These are phyloP conservation scores for Coniosporium tulheliwenetii DNA, from an alignment of 2,329 filamentous ascomycete species.

Conservation along the genomic window DNA sequence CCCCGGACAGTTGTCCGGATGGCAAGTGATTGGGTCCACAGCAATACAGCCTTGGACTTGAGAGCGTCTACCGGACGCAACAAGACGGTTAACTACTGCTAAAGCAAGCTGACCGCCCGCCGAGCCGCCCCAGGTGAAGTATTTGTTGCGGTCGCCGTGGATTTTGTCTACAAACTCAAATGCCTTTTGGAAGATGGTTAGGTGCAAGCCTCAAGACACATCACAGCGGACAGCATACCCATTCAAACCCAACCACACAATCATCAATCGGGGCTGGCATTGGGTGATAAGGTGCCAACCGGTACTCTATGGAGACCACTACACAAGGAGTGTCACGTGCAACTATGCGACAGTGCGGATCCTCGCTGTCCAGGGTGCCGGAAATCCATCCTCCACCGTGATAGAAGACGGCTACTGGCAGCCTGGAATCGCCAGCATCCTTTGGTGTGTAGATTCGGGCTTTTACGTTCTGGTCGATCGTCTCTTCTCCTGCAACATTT, in stretches of 20 bases:
- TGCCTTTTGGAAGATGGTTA: not conserved
- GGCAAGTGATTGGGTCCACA: constrained; percentile 4
- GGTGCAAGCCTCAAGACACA: not conserved
- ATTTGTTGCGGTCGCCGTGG: constrained; percentile 2
- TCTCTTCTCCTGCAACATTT: no score
- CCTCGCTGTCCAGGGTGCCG: constrained; percentile 20
- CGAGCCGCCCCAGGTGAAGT: constrained; percentile 6
- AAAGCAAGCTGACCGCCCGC: constrained; percentile 7
- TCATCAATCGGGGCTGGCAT: constrained; percentile 16
- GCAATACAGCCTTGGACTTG: constrained; percentile 3
- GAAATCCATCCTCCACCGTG: constrained; percentile 21
- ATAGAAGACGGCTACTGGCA: constrained; percentile 19
- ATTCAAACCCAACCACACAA: constrained; percentile 3
- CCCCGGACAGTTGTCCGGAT: constrained; percentile 3
- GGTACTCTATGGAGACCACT: constrained; percentile 19
- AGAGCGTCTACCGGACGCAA: constrained; percentile 1
- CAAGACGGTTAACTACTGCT: constrained; percentile 2
- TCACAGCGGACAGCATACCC: not conserved
- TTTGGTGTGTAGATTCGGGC: constrained; percentile 7
- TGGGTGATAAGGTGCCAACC: constrained; percentile 7
- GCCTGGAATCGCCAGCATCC: not conserved
- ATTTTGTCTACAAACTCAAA: constrained; percentile 1
- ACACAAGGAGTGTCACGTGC: constrained; percentile 14
- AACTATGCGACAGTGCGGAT: constrained; percentile 17
- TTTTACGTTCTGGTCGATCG: no score